Conservation (phyloP, 768 basidiomycete genomes). For the Termitomyces bulborhizus region DNA sequence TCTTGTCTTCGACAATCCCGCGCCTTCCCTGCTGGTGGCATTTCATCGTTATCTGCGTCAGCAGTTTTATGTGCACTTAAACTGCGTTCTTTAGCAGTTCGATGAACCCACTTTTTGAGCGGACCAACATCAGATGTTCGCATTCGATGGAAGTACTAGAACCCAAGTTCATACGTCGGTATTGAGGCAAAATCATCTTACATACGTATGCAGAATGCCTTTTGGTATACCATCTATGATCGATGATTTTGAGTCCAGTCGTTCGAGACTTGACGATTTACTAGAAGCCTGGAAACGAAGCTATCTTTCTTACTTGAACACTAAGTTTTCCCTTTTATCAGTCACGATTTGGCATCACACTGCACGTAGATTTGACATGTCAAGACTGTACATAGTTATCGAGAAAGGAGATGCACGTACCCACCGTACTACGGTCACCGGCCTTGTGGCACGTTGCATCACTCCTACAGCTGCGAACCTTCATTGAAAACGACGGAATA, state of each 20-base stretch:
- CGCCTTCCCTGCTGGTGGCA: no score
- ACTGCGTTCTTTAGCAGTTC: neutral
- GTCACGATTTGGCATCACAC: neutral
- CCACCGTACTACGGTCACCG: no score
- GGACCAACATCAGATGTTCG: neutral
- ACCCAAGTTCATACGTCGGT: neutral
- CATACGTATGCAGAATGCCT: neutral
- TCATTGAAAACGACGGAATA: neutral
- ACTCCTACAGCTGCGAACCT: neutral
- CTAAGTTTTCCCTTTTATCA: neutral
- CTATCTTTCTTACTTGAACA: neutral
- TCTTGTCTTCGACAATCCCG: no score
- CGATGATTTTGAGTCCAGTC: neutral
- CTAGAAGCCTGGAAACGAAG: neutral
- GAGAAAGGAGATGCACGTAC: neutral
- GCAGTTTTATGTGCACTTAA: no score
- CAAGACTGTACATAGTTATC: neutral
- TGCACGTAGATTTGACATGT: neutral
- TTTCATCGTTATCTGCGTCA: neutral
- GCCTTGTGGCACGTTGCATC: neutral
- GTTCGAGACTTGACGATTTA: neutral
- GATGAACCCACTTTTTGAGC: neutral
- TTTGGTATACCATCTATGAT: neutral
- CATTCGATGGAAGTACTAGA: neutral
- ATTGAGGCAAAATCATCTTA: neutral